Evolutionary conservation across 352 stramenopile species (phyloP).

Genomic region (Thalassiosira hispida): DNA sequence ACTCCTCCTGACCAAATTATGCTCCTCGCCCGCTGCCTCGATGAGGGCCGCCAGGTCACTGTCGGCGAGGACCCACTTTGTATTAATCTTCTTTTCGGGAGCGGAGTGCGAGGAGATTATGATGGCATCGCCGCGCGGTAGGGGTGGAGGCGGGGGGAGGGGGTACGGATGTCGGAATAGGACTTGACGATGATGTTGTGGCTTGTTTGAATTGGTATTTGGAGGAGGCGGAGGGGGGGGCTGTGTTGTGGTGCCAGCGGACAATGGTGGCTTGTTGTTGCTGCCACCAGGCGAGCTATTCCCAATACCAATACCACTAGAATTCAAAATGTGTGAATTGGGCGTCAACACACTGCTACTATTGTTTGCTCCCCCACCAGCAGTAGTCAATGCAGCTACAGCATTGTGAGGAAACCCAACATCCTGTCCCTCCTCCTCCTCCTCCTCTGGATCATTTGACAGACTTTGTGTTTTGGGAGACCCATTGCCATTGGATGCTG

Average conservation of each 20-base stretch:
- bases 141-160: constrained; percentile 49
- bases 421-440: too few species aligned
- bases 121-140: constrained; percentile 35
- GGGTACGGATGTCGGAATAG: constrained; percentile 75
- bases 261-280: not conserved
- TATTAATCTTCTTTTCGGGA: constrained; percentile 14
- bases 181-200: constrained; percentile 52
- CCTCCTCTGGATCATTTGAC: too few species aligned
- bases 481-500: too few species aligned
- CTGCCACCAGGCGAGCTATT: not conserved
- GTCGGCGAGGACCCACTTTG: constrained; percentile 53
- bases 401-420: too few species aligned
- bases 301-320: not conserved
- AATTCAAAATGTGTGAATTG: constrained; percentile 1
- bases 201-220: constrained; percentile 17
- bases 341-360: not conserved
- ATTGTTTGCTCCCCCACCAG: not conserved
- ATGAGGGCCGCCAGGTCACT: constrained; percentile 62
- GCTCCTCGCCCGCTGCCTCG: constrained; percentile 39
- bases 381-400: not conserved
- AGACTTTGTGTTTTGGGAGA: too few species aligned
- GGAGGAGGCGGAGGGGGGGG: not conserved
- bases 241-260: not conserved
- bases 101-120: constrained; percentile 59
- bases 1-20: constrained; percentile 62